These are phyloP conservation scores for Boletus pseudopeckii DNA, from an alignment of 768 basidiomycete genomes.

Conservation along the genomic window DNA sequence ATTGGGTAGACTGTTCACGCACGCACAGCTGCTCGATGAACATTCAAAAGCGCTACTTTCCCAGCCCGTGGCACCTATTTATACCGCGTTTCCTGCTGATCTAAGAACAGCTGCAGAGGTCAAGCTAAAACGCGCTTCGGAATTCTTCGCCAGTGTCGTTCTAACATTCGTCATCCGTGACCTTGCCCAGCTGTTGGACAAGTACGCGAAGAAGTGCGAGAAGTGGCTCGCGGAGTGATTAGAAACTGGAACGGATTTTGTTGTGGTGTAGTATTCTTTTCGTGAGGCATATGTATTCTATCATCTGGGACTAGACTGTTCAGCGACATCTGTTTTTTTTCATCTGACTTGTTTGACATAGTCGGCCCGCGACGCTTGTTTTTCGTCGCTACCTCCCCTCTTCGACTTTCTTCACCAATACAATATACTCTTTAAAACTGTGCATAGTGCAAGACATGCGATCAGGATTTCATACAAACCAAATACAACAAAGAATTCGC, in stretches of 20 bases:
- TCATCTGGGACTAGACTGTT: constrained; percentile 34
- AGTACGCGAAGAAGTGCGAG: constrained; percentile 91
- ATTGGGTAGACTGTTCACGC: constrained; percentile 66
- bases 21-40: constrained; percentile 81
- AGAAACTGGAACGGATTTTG: constrained; percentile 20
- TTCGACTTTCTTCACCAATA: constrained; percentile 21
- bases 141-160: constrained; percentile 88
- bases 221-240: constrained; percentile 83
- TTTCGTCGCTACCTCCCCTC: constrained; percentile 6
- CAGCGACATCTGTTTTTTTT: constrained; percentile 27
- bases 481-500: constrained; percentile 1
- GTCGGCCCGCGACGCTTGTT: constrained; percentile 14
- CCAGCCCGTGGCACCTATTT: constrained; percentile 66
- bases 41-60: constrained; percentile 72
- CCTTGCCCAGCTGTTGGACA: constrained; percentile 81
- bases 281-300: constrained; percentile 33
- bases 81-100: constrained; percentile 65
- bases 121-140: constrained; percentile 78
- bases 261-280: constrained; percentile 26
- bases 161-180: constrained; percentile 88
- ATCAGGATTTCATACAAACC: not conserved
- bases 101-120: constrained; percentile 62
- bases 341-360: constrained; percentile 21
- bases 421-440: constrained; percentile 24
- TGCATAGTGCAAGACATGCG: constrained; percentile 15